Conservation (phyloP, 208 protist species). For the Acanthamoeba culbertsoni region DNA sequence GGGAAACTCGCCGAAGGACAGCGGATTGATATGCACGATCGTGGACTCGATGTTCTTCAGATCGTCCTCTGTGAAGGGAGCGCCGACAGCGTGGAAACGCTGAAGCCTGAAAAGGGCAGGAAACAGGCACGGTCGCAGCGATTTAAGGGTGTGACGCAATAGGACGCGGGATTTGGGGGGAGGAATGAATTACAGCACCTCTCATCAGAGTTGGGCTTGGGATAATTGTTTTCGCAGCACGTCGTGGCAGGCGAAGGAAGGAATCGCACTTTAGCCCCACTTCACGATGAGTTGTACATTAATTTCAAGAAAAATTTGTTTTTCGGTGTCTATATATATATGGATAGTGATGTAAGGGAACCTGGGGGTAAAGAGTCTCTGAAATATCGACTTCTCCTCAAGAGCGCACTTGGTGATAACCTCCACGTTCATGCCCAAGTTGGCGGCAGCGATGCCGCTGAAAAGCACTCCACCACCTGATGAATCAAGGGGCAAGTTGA, state of each 20-base stretch:
- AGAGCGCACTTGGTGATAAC: constrained; percentile 29
- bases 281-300: no score
- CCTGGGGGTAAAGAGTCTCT: constrained; percentile 9
- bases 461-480: constrained; percentile 24
- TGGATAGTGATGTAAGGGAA: no score
- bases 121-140: no score
- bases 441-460: constrained; percentile 29
- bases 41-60: constrained; percentile 8
- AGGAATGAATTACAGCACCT: neutral
- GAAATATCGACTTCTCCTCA: neutral
- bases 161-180: neutral
- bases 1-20: constrained; percentile 39
- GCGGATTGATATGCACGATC: constrained; percentile 28
- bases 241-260: neutral
- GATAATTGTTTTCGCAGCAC: constrained; percentile 30
- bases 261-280: neutral
- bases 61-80: neutral
- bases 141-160: neutral
- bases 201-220: constrained; percentile 38
- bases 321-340: no score
- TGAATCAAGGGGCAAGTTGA: neutral
- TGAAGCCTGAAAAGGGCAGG: neutral
- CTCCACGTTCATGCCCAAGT: constrained; percentile 51
- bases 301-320: no score
- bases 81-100: constrained; percentile 3